Evolutionary conservation across 768 basidiomycete species (phyloP), one percentile per base, ranked within the genome.

Genomic region (Suillus clintonianus): DNA sequence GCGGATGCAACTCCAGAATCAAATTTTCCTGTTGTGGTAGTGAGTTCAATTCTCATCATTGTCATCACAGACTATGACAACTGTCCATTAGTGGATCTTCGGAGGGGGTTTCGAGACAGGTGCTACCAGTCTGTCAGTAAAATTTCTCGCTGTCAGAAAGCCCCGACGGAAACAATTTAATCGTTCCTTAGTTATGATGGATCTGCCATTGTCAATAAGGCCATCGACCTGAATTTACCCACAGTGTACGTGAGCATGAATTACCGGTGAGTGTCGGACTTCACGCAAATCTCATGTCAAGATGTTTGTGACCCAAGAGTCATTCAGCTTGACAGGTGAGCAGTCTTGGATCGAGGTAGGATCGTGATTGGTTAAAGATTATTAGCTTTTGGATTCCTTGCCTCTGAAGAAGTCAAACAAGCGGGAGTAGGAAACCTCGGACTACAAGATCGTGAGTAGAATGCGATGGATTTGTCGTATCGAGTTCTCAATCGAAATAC

Each of bases 21-120:
- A 10, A 82, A 82, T 58, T 73, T 87, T 3, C 86, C 87, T 2
- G 84, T 88, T 8, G 74, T 85, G 22, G 83, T 81, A 36, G 86
- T 86, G 71, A 51, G 84, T 77, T 15, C 8, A 17, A 42, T 5
- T 32, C 39, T 59, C 27, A 17, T 17, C 36, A 27, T 27, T 7
- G 17, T 11, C 3, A 7, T 24, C 36, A 30, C 17, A 54, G n/a
- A 48, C 10, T 17, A 43, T 43, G 5, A 27, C 36, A 37, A 10
- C 0, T 42, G 19, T 43, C 42, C 4, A 27, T 27, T 34, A 79
- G 77, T 81, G 73, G 70, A 69, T 79, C 36, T 74, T 67, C 58
- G 74, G 76, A 54, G 75, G 79, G 43, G 80, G 68, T n/a, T 82
- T 79, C 59, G 70, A 76, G 57, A 6, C 66, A 5, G 79, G 79